Conservation (phyloP, 176 grass and related monocot genomes). For the Hsuehochloa calcarea region DNA sequence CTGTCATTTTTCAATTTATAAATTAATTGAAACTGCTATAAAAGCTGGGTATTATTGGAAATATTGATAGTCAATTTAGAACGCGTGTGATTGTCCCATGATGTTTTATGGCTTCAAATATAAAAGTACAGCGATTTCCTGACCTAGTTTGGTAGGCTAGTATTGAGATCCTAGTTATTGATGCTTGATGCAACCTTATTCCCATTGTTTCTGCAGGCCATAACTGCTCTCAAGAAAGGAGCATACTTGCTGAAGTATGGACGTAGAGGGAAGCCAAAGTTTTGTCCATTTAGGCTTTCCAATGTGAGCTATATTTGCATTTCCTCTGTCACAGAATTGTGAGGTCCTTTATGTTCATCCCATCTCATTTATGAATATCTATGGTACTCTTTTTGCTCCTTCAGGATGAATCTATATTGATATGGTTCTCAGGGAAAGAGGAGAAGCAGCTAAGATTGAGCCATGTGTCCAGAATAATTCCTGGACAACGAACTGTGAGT, state of each 20-base stretch:
- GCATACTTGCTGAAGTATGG: conserved; percentile 84
- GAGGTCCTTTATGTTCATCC: background rate
- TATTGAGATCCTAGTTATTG: background rate
- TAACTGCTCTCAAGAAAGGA: conserved; percentile 87
- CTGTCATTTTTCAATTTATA: background rate
- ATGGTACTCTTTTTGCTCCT: conserved; percentile 23
- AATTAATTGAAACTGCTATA: background rate
- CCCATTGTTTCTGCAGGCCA: conserved; percentile 49
- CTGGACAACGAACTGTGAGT: conserved; percentile 85
- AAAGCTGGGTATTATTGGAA: conserved; percentile 5
- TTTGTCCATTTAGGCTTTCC: conserved; percentile 84
- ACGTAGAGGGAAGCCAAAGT: conserved; percentile 82
- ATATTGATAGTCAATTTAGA: background rate
- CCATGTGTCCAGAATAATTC: conserved; percentile 91
- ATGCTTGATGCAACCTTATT: conserved; percentile 30
- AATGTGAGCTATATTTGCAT: conserved; percentile 51
- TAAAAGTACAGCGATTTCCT: background rate
- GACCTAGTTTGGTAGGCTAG: background rate
- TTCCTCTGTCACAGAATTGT: conserved; percentile 14
- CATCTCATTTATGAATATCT: background rate
- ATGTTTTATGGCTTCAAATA: background rate
- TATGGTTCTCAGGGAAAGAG: conserved; percentile 92
- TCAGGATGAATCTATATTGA: conserved; percentile 78
- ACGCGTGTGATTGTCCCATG: background rate
- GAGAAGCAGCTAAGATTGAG: conserved; percentile 83